Base-by-base conservation (phyloP, 495 filamentous ascomycete species). In the Podospora bellae-mahoneyi region DNA sequence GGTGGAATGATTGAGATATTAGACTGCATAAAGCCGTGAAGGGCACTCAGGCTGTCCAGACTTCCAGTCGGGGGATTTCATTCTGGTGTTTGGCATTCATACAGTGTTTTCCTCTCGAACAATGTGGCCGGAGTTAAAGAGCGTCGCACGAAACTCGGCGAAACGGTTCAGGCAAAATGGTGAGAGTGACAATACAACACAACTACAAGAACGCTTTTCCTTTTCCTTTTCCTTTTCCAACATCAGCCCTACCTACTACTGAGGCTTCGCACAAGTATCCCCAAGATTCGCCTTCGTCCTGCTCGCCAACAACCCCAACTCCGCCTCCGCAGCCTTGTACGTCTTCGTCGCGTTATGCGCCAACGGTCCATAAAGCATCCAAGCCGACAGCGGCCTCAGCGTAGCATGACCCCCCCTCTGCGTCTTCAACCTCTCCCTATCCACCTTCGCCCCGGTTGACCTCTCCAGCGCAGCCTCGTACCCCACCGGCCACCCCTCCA, bases 341-440 rank as follows among this genome's bases (percentile, higher is more conserved):
- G 59, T 28, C 26, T 58, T 60, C 39, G 54, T 62, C 44, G 4
- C 27, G 30, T 69, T 62, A 39, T 71, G 66, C 23, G 64, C 53
- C 27, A 69, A 28, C 7, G 75, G 75, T 20, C 73, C 75, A 66
- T 73, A 77, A 32, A 75, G 28, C 75, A 75, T 70, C 76, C 76
- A 78, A 15, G 71, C 68, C 28, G 68, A 71, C 60, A 76, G 64
- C 54, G 76, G 76, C 65, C 64, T 64, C 32, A 76, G 20, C 60
- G 74, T 71, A 15, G 65, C 70, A 30, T 78, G 74, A 10, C 13
- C 13, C 13, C 13, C 9, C 39, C 15, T 48, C 15, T 48, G 39
- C 7, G 39, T 16, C 13, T 2, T 48, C 39, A 48, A 10, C 39
- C 13, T 48, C 39, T 48, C 39, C 39, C 9, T 48, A 16, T 48